Percentiles rank a stretch among this genome's conserved stretches.
Conservation (phyloP, 2,329 filamentous ascomycete genomes). For the Metarhizium brunneum region DNA sequence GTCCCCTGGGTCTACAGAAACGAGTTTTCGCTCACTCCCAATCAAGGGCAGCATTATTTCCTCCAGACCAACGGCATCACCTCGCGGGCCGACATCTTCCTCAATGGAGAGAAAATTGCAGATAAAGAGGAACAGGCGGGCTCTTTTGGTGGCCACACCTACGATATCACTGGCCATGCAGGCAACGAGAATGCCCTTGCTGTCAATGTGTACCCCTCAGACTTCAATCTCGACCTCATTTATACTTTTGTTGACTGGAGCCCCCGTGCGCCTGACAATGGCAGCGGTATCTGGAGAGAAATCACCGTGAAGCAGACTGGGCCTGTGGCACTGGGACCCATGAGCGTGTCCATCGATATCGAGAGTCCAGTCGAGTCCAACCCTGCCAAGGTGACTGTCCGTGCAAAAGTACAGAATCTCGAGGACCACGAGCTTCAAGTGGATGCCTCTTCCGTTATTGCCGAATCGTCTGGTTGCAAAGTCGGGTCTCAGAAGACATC, state of each 20-base stretch:
- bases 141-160: slow-evolving; percentile 45
- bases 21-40: slow-evolving; percentile 34
- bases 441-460: slow-evolving; percentile 22
- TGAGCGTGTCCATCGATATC: slow-evolving; percentile 36
- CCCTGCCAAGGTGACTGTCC: slow-evolving; percentile 27
- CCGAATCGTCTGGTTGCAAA: slow-evolving; percentile 19
- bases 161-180: slow-evolving; percentile 41
- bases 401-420: slow-evolving; percentile 29
- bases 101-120: slow-evolving; percentile 46
- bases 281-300: slow-evolving; percentile 53
- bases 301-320: slow-evolving; percentile 47
- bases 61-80: slow-evolving; percentile 51
- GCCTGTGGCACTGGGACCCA: slow-evolving; percentile 32
- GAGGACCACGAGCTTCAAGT: slow-evolving; percentile 29
- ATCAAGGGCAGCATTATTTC: slow-evolving; percentile 32
- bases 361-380: slow-evolving; percentile 10
- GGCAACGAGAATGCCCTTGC: slow-evolving; percentile 38
- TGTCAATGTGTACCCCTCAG: slow-evolving; percentile 45
- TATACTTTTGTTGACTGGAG: slow-evolving; percentile 26
- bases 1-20: slow-evolving; percentile 51
- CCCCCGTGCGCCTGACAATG: slow-evolving; percentile 46
- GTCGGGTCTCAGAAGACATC: slow-evolving; percentile 18
- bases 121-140: slow-evolving; percentile 40
- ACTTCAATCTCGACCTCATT: slow-evolving; percentile 50
- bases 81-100: slow-evolving; percentile 48